Evolutionary conservation across 2,329 filamentous ascomycete genomes (phyloP).

Genomic region (Fonsecaea erecta): DNA sequence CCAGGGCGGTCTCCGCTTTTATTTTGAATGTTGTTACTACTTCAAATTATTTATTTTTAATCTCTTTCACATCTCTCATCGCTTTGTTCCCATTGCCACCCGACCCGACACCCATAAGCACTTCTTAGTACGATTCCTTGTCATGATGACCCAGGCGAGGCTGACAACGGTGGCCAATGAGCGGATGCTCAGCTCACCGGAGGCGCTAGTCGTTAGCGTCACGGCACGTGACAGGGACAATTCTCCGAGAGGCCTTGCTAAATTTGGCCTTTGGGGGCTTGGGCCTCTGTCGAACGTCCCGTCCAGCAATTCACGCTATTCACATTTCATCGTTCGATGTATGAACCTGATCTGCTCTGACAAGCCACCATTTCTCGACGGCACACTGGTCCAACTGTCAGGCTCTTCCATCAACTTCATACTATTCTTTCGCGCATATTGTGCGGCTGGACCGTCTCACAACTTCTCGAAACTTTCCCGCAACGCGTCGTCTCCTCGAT

Average conservation of each 20-base stretch:
- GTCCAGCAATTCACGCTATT: conserved; percentile 17
- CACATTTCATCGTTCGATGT: conserved; percentile 18
- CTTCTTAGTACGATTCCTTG: background rate
- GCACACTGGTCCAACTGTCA: conserved; percentile 5
- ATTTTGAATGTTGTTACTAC: background rate
- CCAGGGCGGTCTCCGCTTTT: background rate
- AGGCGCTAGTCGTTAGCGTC: background rate
- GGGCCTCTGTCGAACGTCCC: conserved; percentile 15
- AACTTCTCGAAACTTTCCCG: conserved; percentile 4
- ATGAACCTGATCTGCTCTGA: conserved; percentile 19
- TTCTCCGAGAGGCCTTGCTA: conserved; percentile 18
- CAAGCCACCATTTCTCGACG: conserved; percentile 25
- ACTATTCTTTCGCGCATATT: conserved; percentile 17
- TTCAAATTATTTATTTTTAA: background rate
- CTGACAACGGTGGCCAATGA: background rate
- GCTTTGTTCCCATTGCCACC: background rate
- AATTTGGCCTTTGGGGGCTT: conserved; percentile 16
- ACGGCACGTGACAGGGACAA: conserved; percentile 6
- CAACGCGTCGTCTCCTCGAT: conserved; percentile 25
- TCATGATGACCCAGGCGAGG: background rate
- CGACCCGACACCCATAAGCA: background rate
- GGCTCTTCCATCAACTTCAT: conserved; percentile 19
- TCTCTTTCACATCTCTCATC: background rate
- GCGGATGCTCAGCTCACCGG: background rate
- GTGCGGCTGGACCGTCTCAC: conserved; percentile 22